phyloP scores from a whole-genome alignment of 768 basidiomycete genomes.

The Russula vinacea region DNA sequence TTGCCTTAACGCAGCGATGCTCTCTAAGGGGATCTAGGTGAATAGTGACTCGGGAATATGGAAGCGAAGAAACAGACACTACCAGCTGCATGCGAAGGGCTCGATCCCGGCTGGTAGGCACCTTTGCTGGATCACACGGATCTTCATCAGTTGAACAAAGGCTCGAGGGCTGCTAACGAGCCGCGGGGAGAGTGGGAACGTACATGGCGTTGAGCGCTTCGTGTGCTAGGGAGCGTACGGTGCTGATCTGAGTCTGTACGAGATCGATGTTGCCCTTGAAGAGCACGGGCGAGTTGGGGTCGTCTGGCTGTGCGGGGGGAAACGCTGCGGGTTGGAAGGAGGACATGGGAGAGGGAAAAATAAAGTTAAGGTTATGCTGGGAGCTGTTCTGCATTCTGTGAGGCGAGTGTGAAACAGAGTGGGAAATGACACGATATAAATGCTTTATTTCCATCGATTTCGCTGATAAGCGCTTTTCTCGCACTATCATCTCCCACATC shows the following conservation, averaged over 20 bases:
- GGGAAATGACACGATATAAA: background rate
- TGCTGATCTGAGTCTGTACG: constrained; percentile 22
- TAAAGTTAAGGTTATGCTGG: constrained; percentile 19
- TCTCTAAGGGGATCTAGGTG: constrained; percentile 13
- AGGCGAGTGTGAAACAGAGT: background rate
- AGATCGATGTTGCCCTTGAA: constrained; percentile 26
- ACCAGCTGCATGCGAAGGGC: constrained; percentile 23
- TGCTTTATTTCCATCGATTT: background rate
- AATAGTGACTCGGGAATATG: background rate
- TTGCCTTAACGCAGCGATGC: constrained; percentile 21
- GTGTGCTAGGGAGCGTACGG: constrained; percentile 21
- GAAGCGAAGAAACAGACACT: background rate
- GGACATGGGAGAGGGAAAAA: constrained; percentile 16
- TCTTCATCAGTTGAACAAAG: background rate
- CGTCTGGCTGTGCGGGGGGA: constrained; percentile 20
- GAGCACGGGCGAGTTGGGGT: constrained; percentile 27
- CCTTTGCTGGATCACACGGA: constrained; percentile 13
- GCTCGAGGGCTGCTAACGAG: background rate
- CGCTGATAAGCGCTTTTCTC: background rate
- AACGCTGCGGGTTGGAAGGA: constrained; percentile 20
- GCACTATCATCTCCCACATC: constrained; percentile 3
- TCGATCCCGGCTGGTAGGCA: constrained; percentile 26
- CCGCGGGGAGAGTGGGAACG: background rate
- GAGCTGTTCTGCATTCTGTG: background rate
- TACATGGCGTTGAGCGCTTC: constrained; percentile 28